Conservation (phyloP, 2,329 filamentous ascomycete genomes). For the Neonectria hederae region DNA sequence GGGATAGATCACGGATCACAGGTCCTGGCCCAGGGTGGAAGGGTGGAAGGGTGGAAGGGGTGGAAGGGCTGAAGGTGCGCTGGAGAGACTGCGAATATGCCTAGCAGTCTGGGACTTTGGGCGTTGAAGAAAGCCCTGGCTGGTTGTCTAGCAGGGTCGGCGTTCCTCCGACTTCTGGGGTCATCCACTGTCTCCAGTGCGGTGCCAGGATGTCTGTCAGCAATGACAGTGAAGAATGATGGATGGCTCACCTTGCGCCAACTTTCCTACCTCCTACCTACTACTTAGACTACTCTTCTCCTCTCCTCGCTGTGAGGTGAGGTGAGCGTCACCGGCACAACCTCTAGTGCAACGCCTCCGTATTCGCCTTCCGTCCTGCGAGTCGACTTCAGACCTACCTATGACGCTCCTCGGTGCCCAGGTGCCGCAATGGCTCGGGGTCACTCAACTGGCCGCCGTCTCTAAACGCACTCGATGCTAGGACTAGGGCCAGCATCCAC, state of each 20-base stretch:
- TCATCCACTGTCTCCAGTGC: no score
- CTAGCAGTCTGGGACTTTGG: background rate
- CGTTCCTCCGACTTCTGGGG: no score
- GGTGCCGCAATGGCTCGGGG: constrained; percentile 11
- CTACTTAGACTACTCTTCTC: background rate
- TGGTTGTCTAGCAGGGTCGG: background rate
- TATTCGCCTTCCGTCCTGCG: background rate
- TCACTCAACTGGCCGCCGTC: constrained; percentile 4
- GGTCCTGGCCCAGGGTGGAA: constrained; percentile 16
- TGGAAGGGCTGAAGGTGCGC: constrained; percentile 10
- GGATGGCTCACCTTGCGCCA: background rate
- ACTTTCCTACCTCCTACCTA: background rate
- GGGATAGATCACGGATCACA: constrained; percentile 28
- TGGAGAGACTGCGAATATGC: background rate
- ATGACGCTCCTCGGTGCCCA: constrained; percentile 14
- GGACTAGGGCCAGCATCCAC: background rate
- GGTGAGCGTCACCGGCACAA: background rate
- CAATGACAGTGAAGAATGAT: no score
- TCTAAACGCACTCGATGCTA: background rate
- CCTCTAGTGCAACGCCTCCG: background rate
- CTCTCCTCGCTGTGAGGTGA: background rate
- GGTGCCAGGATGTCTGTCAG: no score
- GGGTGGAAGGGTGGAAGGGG: background rate
- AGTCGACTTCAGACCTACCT: constrained; percentile 10
- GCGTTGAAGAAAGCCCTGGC: background rate